Percentiles rank a stretch among this genome's conserved stretches.
These are phyloP conservation scores for Letharia columbiana DNA, from an alignment of 495 filamentous ascomycete genomes.

Conservation along the genomic window DNA sequence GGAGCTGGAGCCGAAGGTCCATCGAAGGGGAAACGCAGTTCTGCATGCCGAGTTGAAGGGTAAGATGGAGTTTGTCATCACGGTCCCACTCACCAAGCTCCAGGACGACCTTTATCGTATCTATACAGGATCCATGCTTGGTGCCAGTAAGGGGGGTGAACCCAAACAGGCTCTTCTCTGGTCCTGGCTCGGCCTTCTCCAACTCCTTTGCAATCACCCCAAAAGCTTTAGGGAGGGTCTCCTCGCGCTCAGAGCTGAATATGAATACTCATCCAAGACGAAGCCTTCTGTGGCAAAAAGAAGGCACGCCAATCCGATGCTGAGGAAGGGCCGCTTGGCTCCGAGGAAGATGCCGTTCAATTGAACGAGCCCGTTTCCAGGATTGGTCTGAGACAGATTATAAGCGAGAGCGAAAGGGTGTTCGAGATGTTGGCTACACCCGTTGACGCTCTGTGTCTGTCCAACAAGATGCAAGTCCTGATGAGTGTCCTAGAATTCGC, in stretches of 20 bases:
- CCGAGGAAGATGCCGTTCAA: slow-evolving; percentile 26
- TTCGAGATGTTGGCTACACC: slow-evolving; percentile 29
- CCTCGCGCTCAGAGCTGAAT: slow-evolving; percentile 12
- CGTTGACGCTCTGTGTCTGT: slow-evolving; percentile 37
- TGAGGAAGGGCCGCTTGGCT: neutral
- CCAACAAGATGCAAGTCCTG: slow-evolving; percentile 59
- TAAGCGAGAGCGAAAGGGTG: slow-evolving; percentile 25
- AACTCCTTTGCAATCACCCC: slow-evolving; percentile 71
- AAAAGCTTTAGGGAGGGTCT: slow-evolving; percentile 52
- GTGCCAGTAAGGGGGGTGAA: slow-evolving; percentile 21
- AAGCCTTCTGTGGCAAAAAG: neutral
- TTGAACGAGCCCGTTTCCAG: slow-evolving; percentile 30
- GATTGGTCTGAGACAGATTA: slow-evolving; percentile 27
- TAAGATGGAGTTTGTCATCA: slow-evolving; percentile 78
- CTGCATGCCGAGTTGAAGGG: slow-evolving; percentile 54
- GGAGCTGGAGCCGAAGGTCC: slow-evolving; percentile 69
- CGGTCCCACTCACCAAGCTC: slow-evolving; percentile 55
- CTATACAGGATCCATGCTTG: slow-evolving; percentile 41
- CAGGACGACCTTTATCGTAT: slow-evolving; percentile 56
- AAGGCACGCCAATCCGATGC: neutral
- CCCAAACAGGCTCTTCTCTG: slow-evolving; percentile 31
- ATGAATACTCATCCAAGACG: neutral
- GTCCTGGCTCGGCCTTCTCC: slow-evolving; percentile 48
- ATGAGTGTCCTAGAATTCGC: slow-evolving; percentile 56
- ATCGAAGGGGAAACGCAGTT: slow-evolving; percentile 60